Conservation (phyloP, 768 basidiomycete species). For the Russula griseocarnosa region DNA sequence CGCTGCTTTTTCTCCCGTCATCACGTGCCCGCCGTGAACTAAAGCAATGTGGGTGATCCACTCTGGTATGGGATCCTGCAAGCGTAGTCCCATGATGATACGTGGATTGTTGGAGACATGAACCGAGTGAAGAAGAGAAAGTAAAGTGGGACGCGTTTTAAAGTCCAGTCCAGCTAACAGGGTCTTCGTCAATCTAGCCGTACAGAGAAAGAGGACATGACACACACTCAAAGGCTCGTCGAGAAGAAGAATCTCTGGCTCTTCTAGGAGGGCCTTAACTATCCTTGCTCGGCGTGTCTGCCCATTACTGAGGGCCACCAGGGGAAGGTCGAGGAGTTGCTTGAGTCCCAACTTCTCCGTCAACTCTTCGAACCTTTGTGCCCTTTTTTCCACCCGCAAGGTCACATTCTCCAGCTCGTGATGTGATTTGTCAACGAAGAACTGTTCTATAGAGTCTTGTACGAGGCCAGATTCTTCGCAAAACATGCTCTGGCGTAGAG, state of each 20-base stretch:
- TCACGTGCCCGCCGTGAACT: slow-evolving; percentile 46
- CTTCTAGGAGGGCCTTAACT: slow-evolving; percentile 63
- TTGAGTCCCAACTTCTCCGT: slow-evolving; percentile 53
- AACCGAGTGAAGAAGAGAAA: slow-evolving; percentile 51
- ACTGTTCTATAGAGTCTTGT: slow-evolving; percentile 11
- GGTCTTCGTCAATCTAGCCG: neutral
- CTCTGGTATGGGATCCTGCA: slow-evolving; percentile 67
- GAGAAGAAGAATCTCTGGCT: slow-evolving; percentile 74
- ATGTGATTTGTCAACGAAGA: slow-evolving; percentile 6
- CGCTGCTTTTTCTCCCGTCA: slow-evolving; percentile 48
- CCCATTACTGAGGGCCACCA: slow-evolving; percentile 85
- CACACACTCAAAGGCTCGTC: slow-evolving; percentile 85
- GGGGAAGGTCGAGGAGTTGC: slow-evolving; percentile 71
- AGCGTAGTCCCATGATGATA: slow-evolving; percentile 60
- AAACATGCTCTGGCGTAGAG: slow-evolving; percentile 65
- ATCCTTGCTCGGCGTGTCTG: slow-evolving; percentile 88
- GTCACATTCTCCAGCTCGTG: slow-evolving; percentile 25
- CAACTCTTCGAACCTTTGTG: slow-evolving; percentile 47
- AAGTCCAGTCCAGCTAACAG: slow-evolving; percentile 73
- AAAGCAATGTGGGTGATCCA: slow-evolving; percentile 69
- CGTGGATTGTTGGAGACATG: slow-evolving; percentile 50
- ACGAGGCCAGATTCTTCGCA: slow-evolving; percentile 31
- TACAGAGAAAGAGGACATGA: neutral
- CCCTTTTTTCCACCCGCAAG: slow-evolving; percentile 29
- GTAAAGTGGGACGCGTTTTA: slow-evolving; percentile 51